These are phyloP conservation scores for Jaltomata sinuosa DNA, from an alignment of 257 asterid genomes.

Conservation along the genomic window DNA sequence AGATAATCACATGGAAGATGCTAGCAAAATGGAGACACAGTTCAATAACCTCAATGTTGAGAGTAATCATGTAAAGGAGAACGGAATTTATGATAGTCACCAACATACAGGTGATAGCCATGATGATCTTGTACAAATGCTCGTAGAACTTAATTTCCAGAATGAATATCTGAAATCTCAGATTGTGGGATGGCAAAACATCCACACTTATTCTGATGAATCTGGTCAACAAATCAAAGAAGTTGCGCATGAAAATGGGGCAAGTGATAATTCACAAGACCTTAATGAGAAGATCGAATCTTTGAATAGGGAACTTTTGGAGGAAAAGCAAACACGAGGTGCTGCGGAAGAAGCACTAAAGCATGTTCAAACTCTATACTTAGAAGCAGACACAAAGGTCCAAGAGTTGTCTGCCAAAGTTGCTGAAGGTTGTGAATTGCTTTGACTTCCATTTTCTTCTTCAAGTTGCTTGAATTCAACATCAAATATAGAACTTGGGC, in stretches of 20 bases:
- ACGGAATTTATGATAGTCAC: conserved; percentile 21
- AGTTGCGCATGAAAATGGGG: conserved; percentile 20
- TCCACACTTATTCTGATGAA: conserved; percentile 15
- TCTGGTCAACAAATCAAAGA: conserved; percentile 16
- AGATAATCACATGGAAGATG: conserved; percentile 32
- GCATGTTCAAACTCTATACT: conserved; percentile 62
- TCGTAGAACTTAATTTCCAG: conserved; percentile 73
- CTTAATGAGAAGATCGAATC: conserved; percentile 55
- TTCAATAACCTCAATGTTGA: conserved; percentile 19
- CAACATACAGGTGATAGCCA: conserved; percentile 24
- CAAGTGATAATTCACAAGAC: conserved; percentile 22
- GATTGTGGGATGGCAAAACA: conserved; percentile 45
- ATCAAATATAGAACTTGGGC: background rate
- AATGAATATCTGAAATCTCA: conserved; percentile 84
- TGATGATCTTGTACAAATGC: conserved; percentile 61
- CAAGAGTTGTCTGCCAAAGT: conserved; percentile 69
- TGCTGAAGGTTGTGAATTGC: conserved; percentile 73
- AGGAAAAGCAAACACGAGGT: conserved; percentile 72
- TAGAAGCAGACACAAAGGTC: conserved; percentile 70
- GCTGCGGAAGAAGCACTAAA: conserved; percentile 94
- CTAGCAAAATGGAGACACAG: conserved; percentile 20
- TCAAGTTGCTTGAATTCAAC: background rate
- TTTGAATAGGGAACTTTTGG: conserved; percentile 56
- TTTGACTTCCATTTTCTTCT: conserved; percentile 1
- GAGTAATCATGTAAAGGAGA: conserved; percentile 34